A percentile compares a stretch with the other conserved stretches of the same genome.
Evolutionary conservation across 345 rosid genomes (phyloP).

Genomic region (Moricandia moricandioides): DNA sequence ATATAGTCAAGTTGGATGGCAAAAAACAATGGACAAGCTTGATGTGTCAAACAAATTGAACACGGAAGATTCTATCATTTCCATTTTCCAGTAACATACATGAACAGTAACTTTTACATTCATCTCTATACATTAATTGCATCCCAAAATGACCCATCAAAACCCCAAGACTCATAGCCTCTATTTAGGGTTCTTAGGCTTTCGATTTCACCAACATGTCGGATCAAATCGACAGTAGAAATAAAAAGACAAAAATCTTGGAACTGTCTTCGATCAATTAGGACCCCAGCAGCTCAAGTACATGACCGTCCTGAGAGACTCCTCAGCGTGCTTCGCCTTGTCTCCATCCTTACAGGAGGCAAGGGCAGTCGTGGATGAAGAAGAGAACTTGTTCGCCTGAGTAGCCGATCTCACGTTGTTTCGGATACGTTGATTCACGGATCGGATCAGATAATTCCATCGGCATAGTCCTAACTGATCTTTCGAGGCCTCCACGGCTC

Average conservation of each 20-base stretch:
- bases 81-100: too few species aligned
- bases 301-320: too few species aligned
- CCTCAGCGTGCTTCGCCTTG: too few species aligned
- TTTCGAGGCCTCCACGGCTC: constrained; percentile 51
- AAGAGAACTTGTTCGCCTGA: too few species aligned
- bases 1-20: not conserved
- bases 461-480: not conserved
- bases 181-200: not conserved
- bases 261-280: not conserved
- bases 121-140: not conserved
- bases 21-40: not conserved
- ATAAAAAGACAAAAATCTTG: not conserved
- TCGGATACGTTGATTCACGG: too few species aligned
- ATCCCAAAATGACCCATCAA: not conserved
- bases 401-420: too few species aligned
- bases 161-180: not conserved
- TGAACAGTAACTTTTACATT: too few species aligned
- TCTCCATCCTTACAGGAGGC: too few species aligned
- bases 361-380: too few species aligned
- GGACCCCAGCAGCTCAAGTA: too few species aligned
- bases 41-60: not conserved
- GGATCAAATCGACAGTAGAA: not conserved
- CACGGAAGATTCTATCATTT: not conserved
- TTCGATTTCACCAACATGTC: not conserved
- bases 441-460: too few species aligned